phyloP scores from a whole-genome alignment of 192 early-diverging fungal genomes.

The Gamsiella multidivaricata region DNA sequence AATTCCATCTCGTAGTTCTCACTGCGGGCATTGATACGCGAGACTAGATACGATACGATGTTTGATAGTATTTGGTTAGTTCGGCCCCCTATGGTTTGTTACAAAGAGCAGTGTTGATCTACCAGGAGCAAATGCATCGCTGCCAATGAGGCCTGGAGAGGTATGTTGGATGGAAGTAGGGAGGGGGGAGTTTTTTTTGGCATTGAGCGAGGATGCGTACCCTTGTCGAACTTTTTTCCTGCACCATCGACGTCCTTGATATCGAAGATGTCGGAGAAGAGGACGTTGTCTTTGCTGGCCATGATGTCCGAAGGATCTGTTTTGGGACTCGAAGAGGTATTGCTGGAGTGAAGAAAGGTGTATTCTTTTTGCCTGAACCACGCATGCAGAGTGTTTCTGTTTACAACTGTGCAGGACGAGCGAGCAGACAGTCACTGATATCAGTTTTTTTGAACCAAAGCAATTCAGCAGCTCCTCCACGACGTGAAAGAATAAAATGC shows the following conservation, averaged over 20 bases:
- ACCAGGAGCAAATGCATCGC: background rate
- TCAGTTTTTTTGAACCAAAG: no score
- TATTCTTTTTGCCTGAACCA: no score
- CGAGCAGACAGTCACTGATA: no score
- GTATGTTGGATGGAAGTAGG: no score
- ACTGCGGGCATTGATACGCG: slow-evolving; percentile 82
- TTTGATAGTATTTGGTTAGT: background rate
- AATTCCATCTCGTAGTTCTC: slow-evolving; percentile 92
- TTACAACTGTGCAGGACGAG: no score
- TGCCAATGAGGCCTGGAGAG: background rate
- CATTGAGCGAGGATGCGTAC: no score
- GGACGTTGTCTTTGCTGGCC: slow-evolving; percentile 77
- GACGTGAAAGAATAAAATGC: no score
- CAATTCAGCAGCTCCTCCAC: no score
- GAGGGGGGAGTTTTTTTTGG: no score
- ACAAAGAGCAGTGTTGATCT: background rate
- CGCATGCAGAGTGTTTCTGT: no score
- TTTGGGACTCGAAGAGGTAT: background rate
- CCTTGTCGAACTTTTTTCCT: slow-evolving; percentile 95
- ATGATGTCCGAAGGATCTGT: slow-evolving; percentile 41
- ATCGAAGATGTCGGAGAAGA: slow-evolving; percentile 92
- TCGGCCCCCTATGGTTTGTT: background rate
- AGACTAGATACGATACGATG: slow-evolving; percentile 68
- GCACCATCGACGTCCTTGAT: slow-evolving; percentile 89
- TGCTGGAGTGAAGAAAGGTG: background rate